These are phyloP conservation scores for Pachysandra terminalis DNA, from an alignment of 164 flowering plant species.

Conservation along the genomic window DNA sequence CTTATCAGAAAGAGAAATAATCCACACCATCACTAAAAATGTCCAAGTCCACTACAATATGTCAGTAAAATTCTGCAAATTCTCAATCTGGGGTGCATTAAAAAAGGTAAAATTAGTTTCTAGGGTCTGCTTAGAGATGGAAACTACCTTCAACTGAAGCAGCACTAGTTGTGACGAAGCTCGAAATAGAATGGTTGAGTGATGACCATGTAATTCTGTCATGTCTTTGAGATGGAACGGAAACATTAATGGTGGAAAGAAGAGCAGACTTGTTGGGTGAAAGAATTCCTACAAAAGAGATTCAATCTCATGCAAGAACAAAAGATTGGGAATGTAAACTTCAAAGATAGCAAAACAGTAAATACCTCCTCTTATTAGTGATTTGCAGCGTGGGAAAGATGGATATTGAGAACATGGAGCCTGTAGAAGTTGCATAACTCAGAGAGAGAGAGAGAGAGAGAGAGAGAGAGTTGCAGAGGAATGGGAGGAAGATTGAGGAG, in stretches of 20 bases:
- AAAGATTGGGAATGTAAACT: not conserved
- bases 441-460: conserved; percentile 16
- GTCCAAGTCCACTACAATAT: not conserved
- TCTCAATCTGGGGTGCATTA: conserved; percentile 2
- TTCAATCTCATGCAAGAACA: not conserved
- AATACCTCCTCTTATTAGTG: conserved; percentile 23
- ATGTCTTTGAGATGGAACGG: conserved; percentile 27
- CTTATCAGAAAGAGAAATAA: not conserved
- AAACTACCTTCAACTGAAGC: conserved; percentile 63
- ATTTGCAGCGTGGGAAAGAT: conserved; percentile 21
- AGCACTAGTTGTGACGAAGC: conserved; percentile 40
- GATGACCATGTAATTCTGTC: conserved; percentile 24
- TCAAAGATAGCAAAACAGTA: not conserved
- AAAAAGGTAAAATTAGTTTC: not conserved
- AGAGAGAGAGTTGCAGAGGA: conserved; percentile 4
- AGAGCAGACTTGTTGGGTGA: conserved; percentile 17
- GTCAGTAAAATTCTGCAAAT: conserved; percentile 1
- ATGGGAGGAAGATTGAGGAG: too few relatives aligned
- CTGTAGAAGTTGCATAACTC: conserved; percentile 52
- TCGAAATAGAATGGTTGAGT: conserved; percentile 15
- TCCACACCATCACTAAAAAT: not conserved
- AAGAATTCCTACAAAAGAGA: conserved; percentile 11
- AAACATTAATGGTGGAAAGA: conserved; percentile 10
- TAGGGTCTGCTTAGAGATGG: not conserved
- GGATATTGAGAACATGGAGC: conserved; percentile 33